Percentiles rank a stretch among this genome's conserved stretches.
Evolutionary conservation across 768 basidiomycete species (phyloP).

Genomic region (Boletus insuetus): DNA sequence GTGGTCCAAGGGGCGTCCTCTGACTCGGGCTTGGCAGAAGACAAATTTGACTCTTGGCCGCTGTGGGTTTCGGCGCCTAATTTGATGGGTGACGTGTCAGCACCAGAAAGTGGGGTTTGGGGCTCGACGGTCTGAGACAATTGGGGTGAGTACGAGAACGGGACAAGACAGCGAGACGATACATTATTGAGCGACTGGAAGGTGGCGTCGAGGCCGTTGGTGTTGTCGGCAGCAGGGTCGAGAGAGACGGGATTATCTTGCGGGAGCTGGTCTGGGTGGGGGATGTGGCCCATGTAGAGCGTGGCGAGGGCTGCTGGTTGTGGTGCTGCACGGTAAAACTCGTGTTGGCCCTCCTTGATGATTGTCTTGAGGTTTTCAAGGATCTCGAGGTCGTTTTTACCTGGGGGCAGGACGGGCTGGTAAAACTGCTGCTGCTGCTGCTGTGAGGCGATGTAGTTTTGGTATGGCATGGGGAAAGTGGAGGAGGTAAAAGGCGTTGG

Average conservation of each 20-base stretch:
- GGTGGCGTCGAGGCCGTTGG: conserved; percentile 2
- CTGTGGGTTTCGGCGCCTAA: conserved; percentile 18
- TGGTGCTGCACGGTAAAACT: conserved; percentile 64
- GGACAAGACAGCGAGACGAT: conserved; percentile 20
- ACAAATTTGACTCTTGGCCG: conserved; percentile 9
- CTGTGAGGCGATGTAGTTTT: conserved; percentile 28
- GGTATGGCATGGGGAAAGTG: conserved; percentile 40
- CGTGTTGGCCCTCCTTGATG: conserved; percentile 72
- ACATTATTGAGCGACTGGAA: conserved; percentile 32
- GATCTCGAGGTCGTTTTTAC: conserved; percentile 67
- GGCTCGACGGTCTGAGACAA: conserved; percentile 24
- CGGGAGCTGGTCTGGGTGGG: conserved; percentile 31
- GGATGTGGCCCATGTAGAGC: conserved; percentile 58
- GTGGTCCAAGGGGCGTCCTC: conserved; percentile 4
- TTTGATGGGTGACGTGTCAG: conserved; percentile 22
- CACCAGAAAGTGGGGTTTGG: conserved; percentile 25
- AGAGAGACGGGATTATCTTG: conserved; percentile 12
- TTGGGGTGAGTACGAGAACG: conserved; percentile 2
- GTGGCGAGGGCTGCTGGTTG: conserved; percentile 62
- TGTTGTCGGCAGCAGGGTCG: conserved; percentile 9
- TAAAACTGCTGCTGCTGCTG: conserved; percentile 28
- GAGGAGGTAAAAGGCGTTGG: conserved; percentile 37
- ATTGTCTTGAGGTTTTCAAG: conserved; percentile 71
- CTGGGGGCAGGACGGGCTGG: conserved; percentile 42
- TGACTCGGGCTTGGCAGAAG: conserved; percentile 11